Conservation (phyloP, 164 flowering plant species). For the Dillenia suffruticosa region DNA sequence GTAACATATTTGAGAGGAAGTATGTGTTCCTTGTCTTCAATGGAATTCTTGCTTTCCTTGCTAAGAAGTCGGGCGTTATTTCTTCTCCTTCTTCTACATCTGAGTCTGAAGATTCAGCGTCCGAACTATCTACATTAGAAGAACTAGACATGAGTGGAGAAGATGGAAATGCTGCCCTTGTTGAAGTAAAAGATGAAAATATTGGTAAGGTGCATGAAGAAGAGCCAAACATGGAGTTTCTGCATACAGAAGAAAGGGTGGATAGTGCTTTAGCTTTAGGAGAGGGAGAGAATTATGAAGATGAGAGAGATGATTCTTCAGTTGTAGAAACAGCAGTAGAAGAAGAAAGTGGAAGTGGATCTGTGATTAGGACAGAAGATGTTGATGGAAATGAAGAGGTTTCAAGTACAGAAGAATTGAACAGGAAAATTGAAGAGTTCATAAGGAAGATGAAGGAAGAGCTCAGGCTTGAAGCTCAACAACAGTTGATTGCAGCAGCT, state of each 20-base stretch:
- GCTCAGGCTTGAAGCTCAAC: conserved; percentile 33
- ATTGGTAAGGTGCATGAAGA: background rate
- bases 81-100: conserved; percentile 2
- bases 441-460: conserved; percentile 47
- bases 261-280: background rate
- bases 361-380: conserved; percentile 1
- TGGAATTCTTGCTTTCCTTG: conserved; percentile 49
- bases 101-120: background rate
- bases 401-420: conserved; percentile 37
- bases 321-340: conserved; percentile 10
- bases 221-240: background rate
- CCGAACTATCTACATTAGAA: background rate
- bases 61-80: conserved; percentile 24
- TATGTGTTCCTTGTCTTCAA: conserved; percentile 54
- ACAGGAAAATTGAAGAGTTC: conserved; percentile 54
- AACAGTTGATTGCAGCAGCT: conserved; percentile 3
- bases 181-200: background rate
- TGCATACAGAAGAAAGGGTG: background rate
- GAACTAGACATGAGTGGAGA: no score
- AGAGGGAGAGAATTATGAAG: background rate
- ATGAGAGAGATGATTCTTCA: background rate
- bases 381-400: conserved; percentile 15
- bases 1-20: conserved; percentile 34
- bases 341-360: conserved; percentile 5
- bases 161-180: no score